Evolutionary conservation across 176 grass and related monocot genomes (phyloP).

Genomic region (barley (Hordeum vulgare)): MorexV3_pseudomolecules_assembly NC_058519.1:21181949-21182448

Average conservation of each 20-base stretch:
- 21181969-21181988: not conserved
- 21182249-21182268: not conserved
- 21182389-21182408: constrained; percentile 84
- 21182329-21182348: not conserved
- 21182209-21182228: not conserved
- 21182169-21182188: no score
- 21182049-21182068: not conserved
- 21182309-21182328: not conserved
- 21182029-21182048: not conserved
- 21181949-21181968: not conserved
- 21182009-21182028: not conserved
- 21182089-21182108: no score
- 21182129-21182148: no score
- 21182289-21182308: not conserved
- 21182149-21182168: no score
- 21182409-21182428: constrained; percentile 89
- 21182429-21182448: constrained; percentile 63
- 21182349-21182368: not conserved
- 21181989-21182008: not conserved
- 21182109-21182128: no score
- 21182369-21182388: constrained; percentile 69
- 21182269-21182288: not conserved
- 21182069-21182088: not conserved
- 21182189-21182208: not conserved
- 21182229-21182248: not conserved